These are phyloP conservation scores for Skeletonema costatum DNA, from an alignment of 108 stramenopile species.

Conservation along the genomic window DNA sequence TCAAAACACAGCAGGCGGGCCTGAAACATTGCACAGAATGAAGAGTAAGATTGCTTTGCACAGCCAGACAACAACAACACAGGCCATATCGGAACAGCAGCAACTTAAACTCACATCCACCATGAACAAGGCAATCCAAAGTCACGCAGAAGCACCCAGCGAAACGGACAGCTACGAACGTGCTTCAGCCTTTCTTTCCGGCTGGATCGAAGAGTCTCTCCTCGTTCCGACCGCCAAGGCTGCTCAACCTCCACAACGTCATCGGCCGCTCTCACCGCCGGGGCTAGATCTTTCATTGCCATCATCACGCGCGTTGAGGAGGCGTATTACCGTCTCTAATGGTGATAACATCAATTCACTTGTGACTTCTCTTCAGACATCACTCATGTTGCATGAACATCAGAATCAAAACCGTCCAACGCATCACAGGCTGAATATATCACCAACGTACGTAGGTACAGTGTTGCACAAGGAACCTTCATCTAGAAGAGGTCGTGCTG, in stretches of 20 bases:
- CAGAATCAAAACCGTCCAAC: background rate
- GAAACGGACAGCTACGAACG: background rate
- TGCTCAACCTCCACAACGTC: background rate
- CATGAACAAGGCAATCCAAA: background rate
- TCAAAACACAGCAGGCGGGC: too few relatives aligned
- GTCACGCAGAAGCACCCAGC: background rate
- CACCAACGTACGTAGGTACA: background rate
- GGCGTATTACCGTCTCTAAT: background rate
- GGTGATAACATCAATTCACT: background rate
- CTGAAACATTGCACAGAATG: too few relatives aligned
- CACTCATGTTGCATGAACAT: background rate
- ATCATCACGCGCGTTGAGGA: background rate
- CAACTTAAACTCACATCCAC: too few relatives aligned
- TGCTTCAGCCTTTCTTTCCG: background rate
- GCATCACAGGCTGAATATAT: background rate
- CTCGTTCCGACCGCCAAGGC: background rate
- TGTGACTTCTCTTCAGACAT: background rate
- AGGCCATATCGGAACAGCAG: too few relatives aligned
- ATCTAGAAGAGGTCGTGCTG: background rate
- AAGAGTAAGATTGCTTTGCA: too few relatives aligned
- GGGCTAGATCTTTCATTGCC: background rate
- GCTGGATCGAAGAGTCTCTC: background rate
- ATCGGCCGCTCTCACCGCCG: background rate
- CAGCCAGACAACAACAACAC: too few relatives aligned
- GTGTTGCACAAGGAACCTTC: background rate